Evolutionary conservation across 495 filamentous ascomycete species (phyloP).

Genomic region (Aspergillus sclerotioniger): DNA sequence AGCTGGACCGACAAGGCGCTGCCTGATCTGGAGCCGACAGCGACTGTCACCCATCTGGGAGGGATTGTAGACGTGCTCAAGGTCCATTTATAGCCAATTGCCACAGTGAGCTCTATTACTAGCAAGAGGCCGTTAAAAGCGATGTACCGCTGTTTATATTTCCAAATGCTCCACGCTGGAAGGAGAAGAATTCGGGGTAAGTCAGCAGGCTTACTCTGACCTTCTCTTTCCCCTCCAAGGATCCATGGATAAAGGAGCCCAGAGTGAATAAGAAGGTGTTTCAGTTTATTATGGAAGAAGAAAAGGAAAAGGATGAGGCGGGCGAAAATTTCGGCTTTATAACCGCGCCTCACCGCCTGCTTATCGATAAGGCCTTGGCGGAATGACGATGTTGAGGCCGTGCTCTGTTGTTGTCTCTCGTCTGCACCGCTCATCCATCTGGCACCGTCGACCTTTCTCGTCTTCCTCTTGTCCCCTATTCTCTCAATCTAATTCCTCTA

Average conservation of each 20-base stretch:
- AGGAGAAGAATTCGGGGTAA: slow-evolving; percentile 51
- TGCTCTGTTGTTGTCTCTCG: neutral
- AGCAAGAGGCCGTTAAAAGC: slow-evolving; percentile 1
- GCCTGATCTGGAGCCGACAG: slow-evolving; percentile 30
- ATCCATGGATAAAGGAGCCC: slow-evolving; percentile 39
- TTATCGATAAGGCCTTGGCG: slow-evolving; percentile 46
- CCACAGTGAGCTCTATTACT: neutral
- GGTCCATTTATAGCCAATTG: neutral
- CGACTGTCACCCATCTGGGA: slow-evolving; percentile 30
- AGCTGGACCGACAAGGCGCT: slow-evolving; percentile 40
- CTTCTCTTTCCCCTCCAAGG: slow-evolving; percentile 51
- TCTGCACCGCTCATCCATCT: slow-evolving; percentile 9
- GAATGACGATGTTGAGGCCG: slow-evolving; percentile 4
- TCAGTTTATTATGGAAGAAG: slow-evolving; percentile 43
- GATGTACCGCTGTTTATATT: slow-evolving; percentile 50
- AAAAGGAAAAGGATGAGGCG: slow-evolving; percentile 28
- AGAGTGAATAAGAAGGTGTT: slow-evolving; percentile 50
- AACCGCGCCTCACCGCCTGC: slow-evolving; percentile 18
- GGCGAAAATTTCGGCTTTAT: slow-evolving; percentile 30
- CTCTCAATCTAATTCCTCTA: neutral
- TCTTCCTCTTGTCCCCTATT: slow-evolving; percentile 1
- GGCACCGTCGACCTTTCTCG: slow-evolving; percentile 12
- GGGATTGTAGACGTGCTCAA: slow-evolving; percentile 27
- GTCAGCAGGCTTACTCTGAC: slow-evolving; percentile 45
- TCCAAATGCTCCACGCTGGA: slow-evolving; percentile 50